Conservation (phyloP, 83 land plant genomes). For the Thuja plicata region DNA sequence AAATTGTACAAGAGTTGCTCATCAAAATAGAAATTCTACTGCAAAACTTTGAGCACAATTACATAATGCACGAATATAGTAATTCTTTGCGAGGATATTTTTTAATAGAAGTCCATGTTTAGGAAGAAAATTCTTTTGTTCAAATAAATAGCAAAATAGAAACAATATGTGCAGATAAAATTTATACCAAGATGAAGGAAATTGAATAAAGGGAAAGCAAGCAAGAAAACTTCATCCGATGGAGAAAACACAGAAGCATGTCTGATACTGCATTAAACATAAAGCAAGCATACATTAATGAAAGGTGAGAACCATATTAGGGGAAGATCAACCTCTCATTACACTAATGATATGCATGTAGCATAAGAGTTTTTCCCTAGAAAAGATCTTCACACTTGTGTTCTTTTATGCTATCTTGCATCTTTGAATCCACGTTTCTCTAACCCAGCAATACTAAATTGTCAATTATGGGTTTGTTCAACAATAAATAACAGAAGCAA, state of each 20-base stretch:
- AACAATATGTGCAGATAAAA: background rate
- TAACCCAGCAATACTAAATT: background rate
- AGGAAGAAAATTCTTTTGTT: background rate
- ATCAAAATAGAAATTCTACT: background rate
- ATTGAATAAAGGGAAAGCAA: background rate
- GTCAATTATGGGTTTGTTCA: background rate
- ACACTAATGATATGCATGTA: background rate
- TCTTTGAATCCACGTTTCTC: background rate
- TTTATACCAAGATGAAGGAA: background rate
- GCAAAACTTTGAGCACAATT: background rate
- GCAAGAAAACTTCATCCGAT: background rate
- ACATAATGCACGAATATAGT: background rate
- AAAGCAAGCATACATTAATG: background rate
- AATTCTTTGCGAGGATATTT: background rate
- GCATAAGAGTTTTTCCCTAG: background rate
- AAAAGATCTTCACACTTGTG: background rate
- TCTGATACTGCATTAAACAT: background rate
- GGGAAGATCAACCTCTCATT: background rate
- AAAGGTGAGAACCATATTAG: background rate
- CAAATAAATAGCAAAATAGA: background rate
- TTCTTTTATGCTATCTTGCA: background rate
- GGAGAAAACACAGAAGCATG: background rate
- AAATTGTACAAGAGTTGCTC: background rate
- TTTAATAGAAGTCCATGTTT: background rate
- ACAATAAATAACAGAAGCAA: background rate